A percentile compares a stretch with the other conserved stretches of the same genome.
These are phyloP conservation scores for Rhizophora apiculata DNA, from an alignment of 345 rosid genomes.

Conservation along the genomic window DNA sequence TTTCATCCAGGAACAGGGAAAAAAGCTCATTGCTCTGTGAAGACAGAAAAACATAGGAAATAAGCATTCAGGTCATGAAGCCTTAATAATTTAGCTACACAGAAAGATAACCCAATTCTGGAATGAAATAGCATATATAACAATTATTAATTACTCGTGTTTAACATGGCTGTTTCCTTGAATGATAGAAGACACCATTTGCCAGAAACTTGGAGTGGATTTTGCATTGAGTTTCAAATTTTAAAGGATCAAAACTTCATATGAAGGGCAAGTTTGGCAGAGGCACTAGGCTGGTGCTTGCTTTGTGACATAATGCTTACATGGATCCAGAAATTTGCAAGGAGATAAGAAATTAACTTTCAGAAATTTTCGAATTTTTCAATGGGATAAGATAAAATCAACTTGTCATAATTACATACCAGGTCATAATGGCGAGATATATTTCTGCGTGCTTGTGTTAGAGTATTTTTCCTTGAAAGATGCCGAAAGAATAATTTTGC, in stretches of 20 bases:
- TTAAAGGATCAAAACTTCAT: too few species aligned
- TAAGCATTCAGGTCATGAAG: conserved; percentile 3
- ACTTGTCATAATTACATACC: conserved; percentile 36
- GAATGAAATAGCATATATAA: too few species aligned
- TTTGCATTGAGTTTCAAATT: too few species aligned
- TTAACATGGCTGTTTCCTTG: too few species aligned
- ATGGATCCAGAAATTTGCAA: background rate
- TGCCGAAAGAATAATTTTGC: conserved; percentile 76
- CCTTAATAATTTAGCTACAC: too few species aligned
- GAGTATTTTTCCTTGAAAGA: conserved; percentile 66
- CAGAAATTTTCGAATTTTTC: background rate
- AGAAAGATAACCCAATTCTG: too few species aligned
- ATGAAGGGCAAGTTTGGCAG: too few species aligned
- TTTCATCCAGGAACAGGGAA: conserved; percentile 73
- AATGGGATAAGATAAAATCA: background rate
- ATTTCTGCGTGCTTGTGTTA: conserved; percentile 91
- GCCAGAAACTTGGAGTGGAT: too few species aligned
- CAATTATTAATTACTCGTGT: too few species aligned
- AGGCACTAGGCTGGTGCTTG: too few species aligned
- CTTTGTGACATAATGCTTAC: background rate
- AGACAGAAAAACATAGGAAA: conserved; percentile 1
- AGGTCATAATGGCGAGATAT: conserved; percentile 88
- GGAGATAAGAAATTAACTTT: background rate
- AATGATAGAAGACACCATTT: too few species aligned
- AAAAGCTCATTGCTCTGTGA: conserved; percentile 80